phyloP scores from a whole-genome alignment of 2,329 filamentous ascomycete genomes.

The Trichoderma sp. region DNA sequence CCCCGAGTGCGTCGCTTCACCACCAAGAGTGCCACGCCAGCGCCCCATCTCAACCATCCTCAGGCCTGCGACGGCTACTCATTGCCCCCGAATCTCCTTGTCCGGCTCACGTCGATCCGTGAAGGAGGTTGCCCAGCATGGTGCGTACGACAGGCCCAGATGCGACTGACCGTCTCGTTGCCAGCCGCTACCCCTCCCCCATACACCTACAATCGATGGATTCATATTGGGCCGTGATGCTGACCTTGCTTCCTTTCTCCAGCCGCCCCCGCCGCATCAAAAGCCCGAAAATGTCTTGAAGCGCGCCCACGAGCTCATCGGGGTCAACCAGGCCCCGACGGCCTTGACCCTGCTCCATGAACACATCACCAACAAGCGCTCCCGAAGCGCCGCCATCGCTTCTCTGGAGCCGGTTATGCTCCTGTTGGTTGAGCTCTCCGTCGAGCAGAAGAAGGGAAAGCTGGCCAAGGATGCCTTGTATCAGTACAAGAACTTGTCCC shows the following conservation, averaged over 20 bases:
- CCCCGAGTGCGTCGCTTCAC: conserved; percentile 35
- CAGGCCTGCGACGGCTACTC: conserved; percentile 40
- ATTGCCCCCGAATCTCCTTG: conserved; percentile 38
- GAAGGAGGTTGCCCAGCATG: conserved; percentile 55
- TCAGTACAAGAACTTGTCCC: conserved; percentile 99
- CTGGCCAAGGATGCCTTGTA: conserved; percentile 97
- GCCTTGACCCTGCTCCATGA: conserved; percentile 95
- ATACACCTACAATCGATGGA: not conserved
- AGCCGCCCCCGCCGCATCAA: conserved; percentile 95
- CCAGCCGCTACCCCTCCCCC: conserved; percentile 31
- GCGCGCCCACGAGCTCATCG: conserved; percentile 97
- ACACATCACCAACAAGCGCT: conserved; percentile 98
- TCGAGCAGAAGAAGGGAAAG: conserved; percentile 97
- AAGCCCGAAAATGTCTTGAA: conserved; percentile 99
- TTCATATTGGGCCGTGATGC: conserved; percentile 25
- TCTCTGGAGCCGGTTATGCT: conserved; percentile 98
- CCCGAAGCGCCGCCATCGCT: conserved; percentile 92
- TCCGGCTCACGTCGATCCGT: conserved; percentile 36
- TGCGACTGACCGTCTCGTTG: conserved; percentile 20
- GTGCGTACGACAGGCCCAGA: conserved; percentile 32
- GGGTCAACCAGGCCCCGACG: conserved; percentile 87
- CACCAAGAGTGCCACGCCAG: conserved; percentile 40
- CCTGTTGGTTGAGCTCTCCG: conserved; percentile 92
- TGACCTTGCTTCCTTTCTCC: conserved; percentile 26
- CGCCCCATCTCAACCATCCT: conserved; percentile 35